Evolutionary conservation across 495 filamentous ascomycete genomes (phyloP), one percentile per base, ranked within the genome.

Genomic region (Mycothermus thermophilus): DNA sequence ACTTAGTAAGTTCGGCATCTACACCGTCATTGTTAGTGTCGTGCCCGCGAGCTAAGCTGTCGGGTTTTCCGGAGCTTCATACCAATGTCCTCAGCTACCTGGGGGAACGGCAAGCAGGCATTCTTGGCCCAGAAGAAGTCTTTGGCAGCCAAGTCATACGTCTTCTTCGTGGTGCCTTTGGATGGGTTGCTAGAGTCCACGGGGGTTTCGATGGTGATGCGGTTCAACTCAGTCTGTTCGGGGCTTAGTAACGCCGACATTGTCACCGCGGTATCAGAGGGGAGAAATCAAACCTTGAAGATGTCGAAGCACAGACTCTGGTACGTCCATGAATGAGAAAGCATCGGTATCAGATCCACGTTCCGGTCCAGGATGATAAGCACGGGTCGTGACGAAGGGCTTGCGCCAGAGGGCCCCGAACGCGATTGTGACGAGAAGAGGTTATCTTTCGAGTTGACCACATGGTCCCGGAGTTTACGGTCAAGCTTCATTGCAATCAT

Each of bases 71-170:
- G 32, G 8, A 14, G 17, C 4, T 11, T 11, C 38, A 24, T 30
- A 48, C 50, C 43, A 30, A 97, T 93, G 48, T 96, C 85, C 53
- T 96, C 90, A 0, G 88, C 88, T 7, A 96, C 92, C 46, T 96
- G 82, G 10, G 92, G 92, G 52, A 99, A 96, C 5, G 92, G 90
- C 12, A 79, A 65, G 15, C 81, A 75, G n/a, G 88, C 83, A 51
- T 99, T 96, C 45, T 80, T 81, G 40, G 75, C 75, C 92, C 92
- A 99, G 62, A 99, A 99, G 60, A 92, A 94, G 60, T 99, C 92
- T 42, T 79, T 92, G 29, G 80, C 70, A 19, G 72, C 90, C 13
- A 99, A 59, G 41, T 96, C 90, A 51, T 96, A 99, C 0, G 77
- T 72, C 53, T 81, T 83, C 54, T 84, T 95, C 3, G 74, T 75